Evolutionary conservation across 257 asterid species (phyloP), one percentile per base, ranked within the genome.

Genomic region (Anisodus acutangulus): DNA sequence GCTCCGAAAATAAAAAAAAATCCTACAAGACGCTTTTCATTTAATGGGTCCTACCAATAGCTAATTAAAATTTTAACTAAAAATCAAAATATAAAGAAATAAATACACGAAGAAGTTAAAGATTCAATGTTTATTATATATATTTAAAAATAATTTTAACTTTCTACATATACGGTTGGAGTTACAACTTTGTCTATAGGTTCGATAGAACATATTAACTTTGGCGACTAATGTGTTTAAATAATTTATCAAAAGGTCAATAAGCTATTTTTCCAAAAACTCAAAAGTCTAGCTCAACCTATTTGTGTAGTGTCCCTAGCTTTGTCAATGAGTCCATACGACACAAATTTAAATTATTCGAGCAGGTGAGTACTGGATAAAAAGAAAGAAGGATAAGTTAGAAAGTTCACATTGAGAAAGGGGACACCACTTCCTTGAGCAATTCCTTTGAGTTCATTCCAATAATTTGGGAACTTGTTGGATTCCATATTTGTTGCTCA

Each of bases 361-460:
- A 15, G 9, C 2, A 13, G 0, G 0, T 54, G 5, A 62, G 12
- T 3, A 67, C 6, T 1, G 6, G 13, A 15, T 37, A 35, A 41
- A 3, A 8, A 8, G 4, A 4, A 35, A 2, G 55, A 19, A 54
- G 53, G 41, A 82, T 37, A 47, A 78, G 13, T 35, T 57, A 17
- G 19, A 58, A 35, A 16, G 43, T 16, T 39, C 85, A 92, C 99
- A 86, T 94, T 88, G 72, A 92, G 98, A 89, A 93, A 92, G 15
- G 97, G 90, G 11, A 86, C 84, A 5, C 89, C 92, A 76, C 98
- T 94, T 60, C 98, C 99, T 53, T 87, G 83, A 2, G 99, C 95
- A 83, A 92, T 92, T 84, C 96, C 99, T 78, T 80, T 45, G 88
- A 95, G 97, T 84, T 95, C 99, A 22, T 95, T 93, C 98, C 97